These are phyloP conservation scores for Phallus indusiatus DNA, from an alignment of 768 basidiomycete genomes.

Conservation along the genomic window DNA sequence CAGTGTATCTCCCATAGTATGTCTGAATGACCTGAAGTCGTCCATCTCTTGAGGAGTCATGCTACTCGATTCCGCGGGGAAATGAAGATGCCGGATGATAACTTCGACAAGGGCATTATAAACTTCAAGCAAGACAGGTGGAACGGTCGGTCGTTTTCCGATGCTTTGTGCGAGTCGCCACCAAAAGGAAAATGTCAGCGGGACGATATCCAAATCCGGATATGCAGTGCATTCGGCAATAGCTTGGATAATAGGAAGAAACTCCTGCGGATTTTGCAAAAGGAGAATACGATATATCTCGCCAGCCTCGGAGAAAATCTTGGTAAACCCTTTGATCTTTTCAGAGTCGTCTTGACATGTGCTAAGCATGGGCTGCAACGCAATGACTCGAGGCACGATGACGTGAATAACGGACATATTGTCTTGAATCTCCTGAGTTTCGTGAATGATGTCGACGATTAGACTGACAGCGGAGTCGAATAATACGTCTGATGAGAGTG, in stretches of 20 bases:
- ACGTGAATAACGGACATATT: constrained; percentile 83
- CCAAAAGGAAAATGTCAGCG: constrained; percentile 98
- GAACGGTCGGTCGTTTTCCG: constrained; percentile 61
- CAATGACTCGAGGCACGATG: constrained; percentile 81
- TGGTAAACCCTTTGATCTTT: constrained; percentile 78
- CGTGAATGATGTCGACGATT: constrained; percentile 91
- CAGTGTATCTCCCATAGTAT: constrained; percentile 97
- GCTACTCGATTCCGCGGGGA: constrained; percentile 61
- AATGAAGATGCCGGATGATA: constrained; percentile 86
- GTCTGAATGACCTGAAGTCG: constrained; percentile 88
- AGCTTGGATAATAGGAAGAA: constrained; percentile 91
- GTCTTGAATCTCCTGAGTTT: constrained; percentile 95
- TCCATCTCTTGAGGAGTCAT: constrained; percentile 82
- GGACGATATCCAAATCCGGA: constrained; percentile 89
- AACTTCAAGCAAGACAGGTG: constrained; percentile 72
- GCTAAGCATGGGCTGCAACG: constrained; percentile 52
- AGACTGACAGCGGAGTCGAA: constrained; percentile 91
- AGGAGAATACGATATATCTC: constrained; percentile 90
- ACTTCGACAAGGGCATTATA: constrained; percentile 77
- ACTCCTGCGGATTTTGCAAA: constrained; percentile 81
- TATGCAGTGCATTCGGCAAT: constrained; percentile 91
- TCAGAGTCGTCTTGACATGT: constrained; percentile 71
- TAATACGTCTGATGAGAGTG: constrained; percentile 73
- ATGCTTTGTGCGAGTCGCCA: constrained; percentile 90
- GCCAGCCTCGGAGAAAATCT: constrained; percentile 94